A percentile compares a stretch with the other conserved stretches of the same genome.
Conservation (phyloP, 352 stramenopile species). For the Globisporangium radiosum region DNA sequence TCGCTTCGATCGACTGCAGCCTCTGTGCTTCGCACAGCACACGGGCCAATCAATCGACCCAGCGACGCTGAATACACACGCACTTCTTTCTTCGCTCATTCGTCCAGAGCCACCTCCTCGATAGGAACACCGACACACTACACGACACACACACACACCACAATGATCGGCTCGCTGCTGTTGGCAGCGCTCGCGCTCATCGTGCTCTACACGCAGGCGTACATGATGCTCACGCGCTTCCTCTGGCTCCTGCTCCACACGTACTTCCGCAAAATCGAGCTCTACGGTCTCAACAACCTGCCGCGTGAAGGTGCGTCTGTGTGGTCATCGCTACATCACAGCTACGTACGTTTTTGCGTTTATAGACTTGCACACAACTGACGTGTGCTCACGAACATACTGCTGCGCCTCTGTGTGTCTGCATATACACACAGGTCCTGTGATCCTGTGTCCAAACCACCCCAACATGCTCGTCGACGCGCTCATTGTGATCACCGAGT, state of each 20-base stretch:
- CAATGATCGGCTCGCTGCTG: conserved; percentile 23
- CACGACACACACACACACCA: not conserved
- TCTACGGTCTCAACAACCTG: conserved; percentile 77
- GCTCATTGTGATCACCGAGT: conserved; percentile 74
- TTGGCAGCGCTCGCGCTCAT: conserved; percentile 40
- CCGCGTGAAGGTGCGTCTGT: conserved; percentile 43
- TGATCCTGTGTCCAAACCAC: conserved; percentile 77
- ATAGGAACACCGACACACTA: not conserved
- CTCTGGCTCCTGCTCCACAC: conserved; percentile 57
- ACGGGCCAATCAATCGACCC: not conserved
- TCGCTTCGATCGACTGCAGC: too few species aligned
- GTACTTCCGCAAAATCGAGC: conserved; percentile 76
- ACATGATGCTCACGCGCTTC: conserved; percentile 60
- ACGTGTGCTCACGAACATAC: conserved; percentile 31
- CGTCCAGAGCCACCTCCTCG: not conserved
- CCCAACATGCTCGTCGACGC: conserved; percentile 79
- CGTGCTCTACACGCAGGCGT: conserved; percentile 46
- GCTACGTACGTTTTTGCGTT: not conserved
- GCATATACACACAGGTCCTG: conserved; percentile 24
- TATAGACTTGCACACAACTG: too few species aligned
- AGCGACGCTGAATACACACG: not conserved
- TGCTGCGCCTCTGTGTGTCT: conserved; percentile 46
- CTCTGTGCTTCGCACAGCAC: too few species aligned
- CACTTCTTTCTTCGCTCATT: not conserved
- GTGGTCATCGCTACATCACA: not conserved